These are phyloP conservation scores for Saccharomyces cerevisiae DNA, from an alignment of 805 yeast genomes.

Conservation along the genomic window DNA sequence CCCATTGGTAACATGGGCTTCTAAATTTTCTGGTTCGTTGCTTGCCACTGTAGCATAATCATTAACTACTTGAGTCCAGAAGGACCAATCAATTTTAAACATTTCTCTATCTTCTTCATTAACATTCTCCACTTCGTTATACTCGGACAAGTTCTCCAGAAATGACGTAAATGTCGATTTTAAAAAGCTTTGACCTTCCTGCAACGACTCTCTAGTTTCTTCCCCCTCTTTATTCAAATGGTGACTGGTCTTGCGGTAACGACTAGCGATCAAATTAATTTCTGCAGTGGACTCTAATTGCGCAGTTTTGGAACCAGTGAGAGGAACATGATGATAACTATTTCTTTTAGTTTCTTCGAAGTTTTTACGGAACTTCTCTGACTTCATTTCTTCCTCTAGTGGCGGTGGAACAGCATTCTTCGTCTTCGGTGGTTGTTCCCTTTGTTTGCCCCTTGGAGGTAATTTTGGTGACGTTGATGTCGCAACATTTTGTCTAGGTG, in stretches of 20 bases:
- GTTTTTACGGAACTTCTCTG: conserved; percentile 20
- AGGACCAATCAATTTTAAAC: conserved; percentile 62
- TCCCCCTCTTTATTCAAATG: conserved; percentile 43
- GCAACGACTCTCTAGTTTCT: conserved; percentile 44
- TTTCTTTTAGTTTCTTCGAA: conserved; percentile 17
- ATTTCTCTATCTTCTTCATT: conserved; percentile 10
- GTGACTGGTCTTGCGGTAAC: conserved; percentile 48
- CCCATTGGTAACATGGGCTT: conserved; percentile 59
- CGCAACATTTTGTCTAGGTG: conserved; percentile 19
- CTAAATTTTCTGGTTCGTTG: conserved; percentile 50
- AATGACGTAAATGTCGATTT: conserved; percentile 27
- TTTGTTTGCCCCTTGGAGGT: neutral
- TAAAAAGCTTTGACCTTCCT: conserved; percentile 39
- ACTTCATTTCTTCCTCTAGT: conserved; percentile 23
- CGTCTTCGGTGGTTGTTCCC: neutral
- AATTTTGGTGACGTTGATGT: conserved; percentile 1
- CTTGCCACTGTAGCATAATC: conserved; percentile 65
- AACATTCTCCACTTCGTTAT: conserved; percentile 16
- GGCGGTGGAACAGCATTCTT: conserved; percentile 28
- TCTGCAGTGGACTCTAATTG: conserved; percentile 31
- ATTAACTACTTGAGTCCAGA: conserved; percentile 78
- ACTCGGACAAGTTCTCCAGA: conserved; percentile 11
- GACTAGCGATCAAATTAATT: conserved; percentile 52
- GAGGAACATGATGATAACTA: conserved; percentile 7
- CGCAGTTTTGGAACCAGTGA: conserved; percentile 7